Evolutionary conservation across 2,329 filamentous ascomycete genomes (phyloP).

Genomic region (Paraphoma sp.): DNA sequence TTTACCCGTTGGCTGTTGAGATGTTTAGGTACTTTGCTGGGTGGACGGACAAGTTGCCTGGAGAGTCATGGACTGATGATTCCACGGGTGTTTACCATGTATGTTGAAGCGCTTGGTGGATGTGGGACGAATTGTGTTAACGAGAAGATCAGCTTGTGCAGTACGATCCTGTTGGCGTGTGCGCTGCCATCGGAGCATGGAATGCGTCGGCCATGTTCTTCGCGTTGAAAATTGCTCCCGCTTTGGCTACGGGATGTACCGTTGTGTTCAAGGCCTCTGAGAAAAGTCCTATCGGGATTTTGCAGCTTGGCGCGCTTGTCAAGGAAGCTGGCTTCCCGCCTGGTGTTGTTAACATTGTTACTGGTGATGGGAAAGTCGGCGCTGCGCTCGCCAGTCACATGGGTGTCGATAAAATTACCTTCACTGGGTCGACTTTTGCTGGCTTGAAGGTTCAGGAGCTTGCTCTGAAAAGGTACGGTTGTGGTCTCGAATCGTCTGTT

Average conservation of each 20-base stretch:
- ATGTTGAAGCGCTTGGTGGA: not conserved
- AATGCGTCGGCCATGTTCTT: conserved; percentile 76
- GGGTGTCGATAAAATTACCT: conserved; percentile 39
- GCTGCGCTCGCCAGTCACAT: conserved; percentile 50
- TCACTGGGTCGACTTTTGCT: conserved; percentile 38
- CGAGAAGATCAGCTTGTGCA: conserved; percentile 64
- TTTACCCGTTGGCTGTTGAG: not conserved
- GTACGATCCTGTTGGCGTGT: conserved; percentile 76
- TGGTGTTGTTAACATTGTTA: conserved; percentile 53
- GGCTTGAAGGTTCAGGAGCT: conserved; percentile 32
- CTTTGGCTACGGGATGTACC: conserved; percentile 26
- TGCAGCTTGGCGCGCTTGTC: conserved; percentile 11
- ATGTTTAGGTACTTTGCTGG: not conserved
- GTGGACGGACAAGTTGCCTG: conserved; percentile 61
- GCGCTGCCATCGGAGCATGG: conserved; percentile 77
- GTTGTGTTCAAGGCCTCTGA: conserved; percentile 61
- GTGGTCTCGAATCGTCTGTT: not conserved
- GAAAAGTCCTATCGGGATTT: conserved; percentile 55
- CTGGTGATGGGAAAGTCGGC: conserved; percentile 31
- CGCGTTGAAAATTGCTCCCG: conserved; percentile 70
- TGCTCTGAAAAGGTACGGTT: conserved; percentile 29
- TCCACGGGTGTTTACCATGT: not conserved
- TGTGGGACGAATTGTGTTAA: conserved; percentile 56
- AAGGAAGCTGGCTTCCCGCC: conserved; percentile 53
- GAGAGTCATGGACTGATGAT: conserved; percentile 67